A percentile compares a stretch with the other conserved stretches of the same genome.
Conservation (phyloP, 345 rosid species). For the Citrus australasica region DNA sequence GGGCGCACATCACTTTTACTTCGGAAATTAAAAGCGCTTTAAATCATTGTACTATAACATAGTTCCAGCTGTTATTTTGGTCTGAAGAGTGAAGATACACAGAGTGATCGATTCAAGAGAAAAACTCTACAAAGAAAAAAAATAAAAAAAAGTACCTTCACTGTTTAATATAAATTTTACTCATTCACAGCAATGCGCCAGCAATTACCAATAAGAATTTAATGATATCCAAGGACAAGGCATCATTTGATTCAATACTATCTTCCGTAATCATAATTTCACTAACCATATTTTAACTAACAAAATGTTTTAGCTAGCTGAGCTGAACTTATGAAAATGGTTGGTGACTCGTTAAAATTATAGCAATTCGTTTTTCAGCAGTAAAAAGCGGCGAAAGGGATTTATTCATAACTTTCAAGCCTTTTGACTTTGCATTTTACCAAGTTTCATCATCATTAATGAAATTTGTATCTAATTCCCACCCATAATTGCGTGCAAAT, state of each 20-base stretch:
- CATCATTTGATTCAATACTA: background rate
- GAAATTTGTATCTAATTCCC: background rate
- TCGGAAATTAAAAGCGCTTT: background rate
- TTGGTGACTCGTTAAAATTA: background rate
- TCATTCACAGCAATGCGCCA: background rate
- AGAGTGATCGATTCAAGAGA: no score
- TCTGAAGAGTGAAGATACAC: background rate
- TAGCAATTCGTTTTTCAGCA: background rate
- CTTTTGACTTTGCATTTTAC: background rate
- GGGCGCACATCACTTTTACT: background rate
- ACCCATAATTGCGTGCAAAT: slow-evolving; percentile 13
- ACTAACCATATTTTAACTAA: background rate
- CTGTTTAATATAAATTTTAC: background rate
- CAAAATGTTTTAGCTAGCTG: background rate
- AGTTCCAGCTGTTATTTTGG: background rate
- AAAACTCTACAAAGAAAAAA: background rate
- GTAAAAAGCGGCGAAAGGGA: background rate
- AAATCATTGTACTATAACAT: background rate
- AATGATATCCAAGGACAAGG: background rate
- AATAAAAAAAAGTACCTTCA: background rate
- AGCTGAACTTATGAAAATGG: background rate
- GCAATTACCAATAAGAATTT: background rate
- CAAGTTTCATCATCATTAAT: background rate
- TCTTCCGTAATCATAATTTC: background rate
- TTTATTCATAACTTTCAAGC: background rate